These are phyloP conservation scores for Phytopythium ostracodes DNA, from an alignment of 352 stramenopile genomes.

Conservation along the genomic window DNA sequence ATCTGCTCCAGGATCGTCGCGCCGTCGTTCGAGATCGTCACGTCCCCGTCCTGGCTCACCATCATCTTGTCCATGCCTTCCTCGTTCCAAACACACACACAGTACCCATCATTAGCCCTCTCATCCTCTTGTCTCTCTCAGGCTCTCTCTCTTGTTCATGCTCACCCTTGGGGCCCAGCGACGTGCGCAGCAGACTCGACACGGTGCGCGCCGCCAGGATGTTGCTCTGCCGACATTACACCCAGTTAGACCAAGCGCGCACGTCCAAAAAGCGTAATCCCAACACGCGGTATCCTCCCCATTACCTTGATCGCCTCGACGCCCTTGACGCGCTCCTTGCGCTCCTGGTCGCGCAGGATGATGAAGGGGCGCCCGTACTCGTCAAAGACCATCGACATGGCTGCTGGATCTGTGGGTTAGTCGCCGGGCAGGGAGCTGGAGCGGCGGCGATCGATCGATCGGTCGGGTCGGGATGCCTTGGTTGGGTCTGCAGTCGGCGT, in stretches of 20 bases:
- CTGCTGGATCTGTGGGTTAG: slow-evolving; percentile 11
- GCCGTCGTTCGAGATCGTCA: slow-evolving; percentile 99
- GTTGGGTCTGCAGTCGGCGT: slow-evolving; percentile 1
- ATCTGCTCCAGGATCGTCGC: slow-evolving; percentile 99
- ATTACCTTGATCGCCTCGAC: slow-evolving; percentile 96
- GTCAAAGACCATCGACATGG: slow-evolving; percentile 95
- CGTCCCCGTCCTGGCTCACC: slow-evolving; percentile 97
- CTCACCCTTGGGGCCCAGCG: slow-evolving; percentile 94
- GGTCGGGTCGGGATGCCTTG: not conserved
- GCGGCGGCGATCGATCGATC: not conserved
- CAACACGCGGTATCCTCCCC: not conserved
- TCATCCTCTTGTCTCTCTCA: not conserved
- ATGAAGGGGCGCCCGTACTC: slow-evolving; percentile 99
- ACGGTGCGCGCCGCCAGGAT: slow-evolving; percentile 98
- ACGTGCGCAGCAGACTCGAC: slow-evolving; percentile 96
- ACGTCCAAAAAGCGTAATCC: not conserved
- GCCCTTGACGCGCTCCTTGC: slow-evolving; percentile 97
- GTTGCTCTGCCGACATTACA: slow-evolving; percentile 85
- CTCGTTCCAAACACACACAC: too few species aligned
- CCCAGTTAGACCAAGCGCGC: not conserved
- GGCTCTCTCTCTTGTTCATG: not conserved
- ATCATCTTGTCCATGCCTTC: slow-evolving; percentile 99
- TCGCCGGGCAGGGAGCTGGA: too few species aligned
- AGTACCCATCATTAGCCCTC: not conserved
- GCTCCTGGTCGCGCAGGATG: slow-evolving; percentile 99